A percentile compares a stretch with the other conserved stretches of the same genome.
phyloP scores from a whole-genome alignment of 306 rosid genomes.

The Gastrolobium villosum region DNA sequence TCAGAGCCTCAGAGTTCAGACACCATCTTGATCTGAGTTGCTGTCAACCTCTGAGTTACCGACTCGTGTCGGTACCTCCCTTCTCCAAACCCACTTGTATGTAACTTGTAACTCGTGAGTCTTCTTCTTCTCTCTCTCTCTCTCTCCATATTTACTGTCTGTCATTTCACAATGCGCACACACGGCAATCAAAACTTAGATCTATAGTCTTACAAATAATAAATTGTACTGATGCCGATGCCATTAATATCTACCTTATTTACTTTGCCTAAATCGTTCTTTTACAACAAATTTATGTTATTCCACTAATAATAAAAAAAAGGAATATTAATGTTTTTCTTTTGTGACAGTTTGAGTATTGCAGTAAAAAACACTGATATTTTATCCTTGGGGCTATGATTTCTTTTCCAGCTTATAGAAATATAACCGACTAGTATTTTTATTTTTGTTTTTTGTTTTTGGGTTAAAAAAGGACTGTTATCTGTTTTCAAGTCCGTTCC shows the following conservation, averaged over 20 bases:
- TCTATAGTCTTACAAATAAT: background rate
- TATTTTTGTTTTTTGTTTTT: too few relatives aligned
- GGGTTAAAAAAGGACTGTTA: too few relatives aligned
- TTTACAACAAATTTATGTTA: background rate
- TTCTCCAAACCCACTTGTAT: background rate
- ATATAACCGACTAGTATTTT: background rate
- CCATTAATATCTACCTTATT: conserved; percentile 43
- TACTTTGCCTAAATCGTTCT: background rate
- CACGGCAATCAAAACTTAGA: background rate
- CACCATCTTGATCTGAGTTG: too few relatives aligned
- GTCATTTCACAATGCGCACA: background rate
- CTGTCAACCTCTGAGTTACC: background rate
- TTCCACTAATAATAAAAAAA: background rate
- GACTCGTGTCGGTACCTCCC: conserved; percentile 8
- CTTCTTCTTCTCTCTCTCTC: background rate
- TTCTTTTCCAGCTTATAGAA: conserved; percentile 8
- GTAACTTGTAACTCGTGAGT: background rate
- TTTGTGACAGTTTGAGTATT: too few relatives aligned
- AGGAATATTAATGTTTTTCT: too few relatives aligned
- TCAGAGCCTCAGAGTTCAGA: background rate
- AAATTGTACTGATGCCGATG: conserved; percentile 4
- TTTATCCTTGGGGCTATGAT: too few relatives aligned
- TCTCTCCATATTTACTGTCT: background rate
- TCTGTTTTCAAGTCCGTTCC: too few relatives aligned
- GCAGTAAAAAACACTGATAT: too few relatives aligned